These are phyloP conservation scores for Coniochaeta sp. DNA, from an alignment of 2,329 filamentous ascomycete species.

Conservation along the genomic window DNA sequence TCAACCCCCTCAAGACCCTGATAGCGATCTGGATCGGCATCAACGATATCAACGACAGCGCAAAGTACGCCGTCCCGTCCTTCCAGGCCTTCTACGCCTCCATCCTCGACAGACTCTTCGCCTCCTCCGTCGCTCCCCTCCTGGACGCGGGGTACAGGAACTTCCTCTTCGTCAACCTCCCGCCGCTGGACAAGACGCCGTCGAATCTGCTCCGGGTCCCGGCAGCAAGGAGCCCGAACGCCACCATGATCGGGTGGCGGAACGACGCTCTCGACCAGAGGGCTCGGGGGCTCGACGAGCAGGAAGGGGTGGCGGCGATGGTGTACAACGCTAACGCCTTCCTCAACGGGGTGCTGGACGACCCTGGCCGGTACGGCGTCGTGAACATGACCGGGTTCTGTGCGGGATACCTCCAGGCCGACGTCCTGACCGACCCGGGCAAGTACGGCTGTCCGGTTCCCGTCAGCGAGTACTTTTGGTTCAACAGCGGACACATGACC, in stretches of 20 bases:
- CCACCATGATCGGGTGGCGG: constrained; percentile 36
- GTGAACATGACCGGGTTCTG: constrained; percentile 21
- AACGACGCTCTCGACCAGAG: constrained; percentile 28
- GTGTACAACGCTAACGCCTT: constrained; percentile 24
- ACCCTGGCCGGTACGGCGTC: constrained; percentile 17
- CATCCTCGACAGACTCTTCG: background rate
- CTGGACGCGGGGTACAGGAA: constrained; percentile 35
- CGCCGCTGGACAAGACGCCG: constrained; percentile 38
- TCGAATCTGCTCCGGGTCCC: constrained; percentile 20
- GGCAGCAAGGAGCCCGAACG: constrained; percentile 31
- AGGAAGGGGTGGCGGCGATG: constrained; percentile 12
- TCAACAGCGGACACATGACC: constrained; percentile 18
- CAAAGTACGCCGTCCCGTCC: constrained; percentile 24
- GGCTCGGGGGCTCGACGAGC: constrained; percentile 22
- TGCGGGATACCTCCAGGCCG: constrained; percentile 14
- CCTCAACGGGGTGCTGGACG: constrained; percentile 20
- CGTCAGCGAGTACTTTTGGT: constrained; percentile 23
- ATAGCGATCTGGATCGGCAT: constrained; percentile 48
- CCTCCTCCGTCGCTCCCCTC: constrained; percentile 27
- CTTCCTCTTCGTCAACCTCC: constrained; percentile 43
- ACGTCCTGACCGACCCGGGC: constrained; percentile 13
- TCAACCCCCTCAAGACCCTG: constrained; percentile 30
- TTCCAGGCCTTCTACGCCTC: constrained; percentile 22
- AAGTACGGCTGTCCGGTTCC: constrained; percentile 19
- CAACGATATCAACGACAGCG: constrained; percentile 47